Conservation (phyloP, 441 rosid species). For the Cnidoscolus chayamansa region DNA sequence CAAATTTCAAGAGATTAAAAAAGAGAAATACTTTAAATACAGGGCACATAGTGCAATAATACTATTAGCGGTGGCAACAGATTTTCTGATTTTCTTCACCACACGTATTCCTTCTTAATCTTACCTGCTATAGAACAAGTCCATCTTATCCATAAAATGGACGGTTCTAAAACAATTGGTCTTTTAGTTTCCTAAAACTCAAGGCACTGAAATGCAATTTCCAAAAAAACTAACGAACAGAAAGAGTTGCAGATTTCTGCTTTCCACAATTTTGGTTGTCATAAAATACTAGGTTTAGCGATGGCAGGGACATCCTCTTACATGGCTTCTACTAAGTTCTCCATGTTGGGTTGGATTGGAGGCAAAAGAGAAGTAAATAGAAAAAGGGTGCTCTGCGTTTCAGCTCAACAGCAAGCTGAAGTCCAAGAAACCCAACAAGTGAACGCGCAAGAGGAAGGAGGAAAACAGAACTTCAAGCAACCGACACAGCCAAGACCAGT, state of each 20-base stretch:
- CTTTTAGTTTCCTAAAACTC: background rate
- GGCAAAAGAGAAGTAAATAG: conserved; percentile 21
- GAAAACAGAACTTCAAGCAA: conserved; percentile 32
- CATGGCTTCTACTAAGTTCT: conserved; percentile 48
- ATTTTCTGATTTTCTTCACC: conserved; percentile 17
- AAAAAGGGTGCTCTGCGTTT: conserved; percentile 25
- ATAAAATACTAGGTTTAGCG: background rate
- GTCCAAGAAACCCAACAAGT: conserved; percentile 38
- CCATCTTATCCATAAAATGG: conserved; percentile 46
- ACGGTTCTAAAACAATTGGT: conserved; percentile 23
- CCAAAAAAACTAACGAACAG: background rate
- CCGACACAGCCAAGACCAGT: conserved; percentile 65
- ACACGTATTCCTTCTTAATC: conserved; percentile 11
- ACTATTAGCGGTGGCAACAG: conserved; percentile 5
- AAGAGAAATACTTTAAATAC: background rate
- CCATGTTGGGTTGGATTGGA: conserved; percentile 35
- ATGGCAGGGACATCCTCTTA: conserved; percentile 56
- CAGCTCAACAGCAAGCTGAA: conserved; percentile 51
- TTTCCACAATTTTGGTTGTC: background rate
- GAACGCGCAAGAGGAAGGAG: conserved; percentile 24
- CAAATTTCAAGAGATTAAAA: background rate
- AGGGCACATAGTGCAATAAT: background rate
- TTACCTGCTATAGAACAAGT: conserved; percentile 8
- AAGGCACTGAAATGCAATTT: background rate
- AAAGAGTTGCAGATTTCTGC: background rate